Base-by-base conservation (phyloP, 1,139 yeast species). In the Scheffersomyces insectosa region DNA sequence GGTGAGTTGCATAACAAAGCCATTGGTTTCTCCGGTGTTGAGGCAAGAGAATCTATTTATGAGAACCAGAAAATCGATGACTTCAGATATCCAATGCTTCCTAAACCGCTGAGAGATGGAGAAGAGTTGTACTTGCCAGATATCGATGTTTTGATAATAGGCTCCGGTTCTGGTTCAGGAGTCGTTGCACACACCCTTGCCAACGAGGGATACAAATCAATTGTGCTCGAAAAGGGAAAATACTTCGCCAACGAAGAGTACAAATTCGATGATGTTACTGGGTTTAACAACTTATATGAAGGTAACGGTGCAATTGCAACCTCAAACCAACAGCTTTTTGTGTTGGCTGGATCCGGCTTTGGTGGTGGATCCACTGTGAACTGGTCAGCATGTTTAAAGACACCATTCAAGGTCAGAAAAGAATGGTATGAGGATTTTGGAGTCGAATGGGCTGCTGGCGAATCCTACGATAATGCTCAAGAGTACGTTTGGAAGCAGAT, bases 311-410 rank as follows among this genome's bases (percentile, higher is more conserved):
- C 59, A 1, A 25, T 72, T 3, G 42, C 74, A 12, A 52, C 70
- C 8, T 45, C 57, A 3, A 65, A 65, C 39, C 78, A 72, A 46
- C 73, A 68, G 39, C 42, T 74, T 32, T 56, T 68, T 25, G 50
- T 79, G 3, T 59, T 79, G 40, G 83, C 85, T 0, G 85, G 85
- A 2, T 54, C 82, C 1, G 77, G 80, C 1, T 75, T 80, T 48
- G 85, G 85, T 7, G 85, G 85, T 9, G 85, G 85, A 3, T 66
- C 81, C 5, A 79, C 85, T 4, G 76, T 80, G 38, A 80, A 80
- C 58, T 80, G 85, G 85, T 73, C 80, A n/a, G 84, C 85, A 9
- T 69, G 79, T 49, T 56, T 80, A 45, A 71, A 66, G 42, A 77
- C 85, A 1, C 82, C 82, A 1, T 77, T 74, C 54, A 70, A 68